Conservation (phyloP, 768 basidiomycete species). For the Tricholoma bakamatsutake region DNA sequence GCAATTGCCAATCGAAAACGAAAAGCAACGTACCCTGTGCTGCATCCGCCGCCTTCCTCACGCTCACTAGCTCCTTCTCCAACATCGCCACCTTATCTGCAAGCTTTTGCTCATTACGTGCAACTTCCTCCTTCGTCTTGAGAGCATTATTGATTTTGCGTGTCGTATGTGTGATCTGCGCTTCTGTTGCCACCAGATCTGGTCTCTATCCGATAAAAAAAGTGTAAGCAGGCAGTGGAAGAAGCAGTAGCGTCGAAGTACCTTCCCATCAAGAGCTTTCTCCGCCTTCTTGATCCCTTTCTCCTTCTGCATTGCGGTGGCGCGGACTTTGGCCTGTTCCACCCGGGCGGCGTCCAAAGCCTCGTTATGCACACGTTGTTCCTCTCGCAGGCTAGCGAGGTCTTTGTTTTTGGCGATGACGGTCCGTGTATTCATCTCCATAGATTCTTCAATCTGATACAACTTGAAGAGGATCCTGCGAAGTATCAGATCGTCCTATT, state of each 20-base stretch:
- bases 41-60: constrained; percentile 63
- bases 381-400: constrained; percentile 59
- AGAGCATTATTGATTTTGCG: constrained; percentile 72
- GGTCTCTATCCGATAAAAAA: constrained; percentile 56
- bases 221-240: background rate
- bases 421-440: constrained; percentile 62
- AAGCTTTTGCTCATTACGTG: constrained; percentile 42
- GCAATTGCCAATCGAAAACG: background rate
- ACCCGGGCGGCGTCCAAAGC: constrained; percentile 68
- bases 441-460: constrained; percentile 82
- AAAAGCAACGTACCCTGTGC: constrained; percentile 59
- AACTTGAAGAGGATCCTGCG: constrained; percentile 83
- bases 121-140: constrained; percentile 56
- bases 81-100: constrained; percentile 48
- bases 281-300: constrained; percentile 87
- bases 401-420: constrained; percentile 73
- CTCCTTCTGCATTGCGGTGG: constrained; percentile 77
- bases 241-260: constrained; percentile 20
- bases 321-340: constrained; percentile 74
- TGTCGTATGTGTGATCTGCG: constrained; percentile 81
- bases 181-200: constrained; percentile 75
- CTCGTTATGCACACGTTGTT: constrained; percentile 66
- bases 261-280: constrained; percentile 82
- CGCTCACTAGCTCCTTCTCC: constrained; percentile 58
- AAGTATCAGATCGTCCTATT: constrained; percentile 75